These are phyloP conservation scores for Plasmodium relictum DNA, from an alignment of 169 alveolate genomes.

Conservation along the genomic window DNA sequence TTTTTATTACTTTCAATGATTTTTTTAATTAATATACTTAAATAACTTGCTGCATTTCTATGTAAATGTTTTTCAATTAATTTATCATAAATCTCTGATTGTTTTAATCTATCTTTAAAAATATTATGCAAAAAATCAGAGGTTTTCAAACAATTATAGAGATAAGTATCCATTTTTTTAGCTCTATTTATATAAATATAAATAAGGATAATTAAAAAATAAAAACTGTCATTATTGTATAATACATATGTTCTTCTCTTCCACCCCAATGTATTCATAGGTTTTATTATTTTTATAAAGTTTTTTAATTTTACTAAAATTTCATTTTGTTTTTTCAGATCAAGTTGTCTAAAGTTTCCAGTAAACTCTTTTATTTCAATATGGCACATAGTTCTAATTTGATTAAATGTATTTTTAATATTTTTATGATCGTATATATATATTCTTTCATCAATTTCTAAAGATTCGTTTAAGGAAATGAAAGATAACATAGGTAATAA, in stretches of 20 bases:
- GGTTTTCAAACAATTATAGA: constrained; percentile 55
- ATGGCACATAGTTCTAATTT: constrained; percentile 66
- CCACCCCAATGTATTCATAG: constrained; percentile 51
- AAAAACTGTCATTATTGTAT: constrained; percentile 54
- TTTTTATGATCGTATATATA: constrained; percentile 68
- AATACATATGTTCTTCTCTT: constrained; percentile 62
- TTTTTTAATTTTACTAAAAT: constrained; percentile 38
- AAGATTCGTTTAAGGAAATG: constrained; percentile 41
- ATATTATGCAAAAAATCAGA: constrained; percentile 51
- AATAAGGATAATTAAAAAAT: constrained; percentile 45
- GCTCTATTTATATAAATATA: constrained; percentile 47
- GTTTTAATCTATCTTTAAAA: constrained; percentile 59
- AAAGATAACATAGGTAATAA: constrained; percentile 60
- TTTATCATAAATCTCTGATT: constrained; percentile 61
- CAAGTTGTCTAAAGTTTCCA: constrained; percentile 66
- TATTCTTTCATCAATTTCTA: constrained; percentile 65
- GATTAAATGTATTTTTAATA: constrained; percentile 47
- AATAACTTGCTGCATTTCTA: constrained; percentile 64
- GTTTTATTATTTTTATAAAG: constrained; percentile 42
- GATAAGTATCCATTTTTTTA: constrained; percentile 64
- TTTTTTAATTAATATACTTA: constrained; percentile 62
- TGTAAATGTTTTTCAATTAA: constrained; percentile 62
- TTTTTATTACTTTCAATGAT: constrained; percentile 66
- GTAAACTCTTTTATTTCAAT: constrained; percentile 63
- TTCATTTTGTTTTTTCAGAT: constrained; percentile 67